phyloP scores from a whole-genome alignment of 139 green algal species.

The Raphidocelis subcapitata region DNA sequence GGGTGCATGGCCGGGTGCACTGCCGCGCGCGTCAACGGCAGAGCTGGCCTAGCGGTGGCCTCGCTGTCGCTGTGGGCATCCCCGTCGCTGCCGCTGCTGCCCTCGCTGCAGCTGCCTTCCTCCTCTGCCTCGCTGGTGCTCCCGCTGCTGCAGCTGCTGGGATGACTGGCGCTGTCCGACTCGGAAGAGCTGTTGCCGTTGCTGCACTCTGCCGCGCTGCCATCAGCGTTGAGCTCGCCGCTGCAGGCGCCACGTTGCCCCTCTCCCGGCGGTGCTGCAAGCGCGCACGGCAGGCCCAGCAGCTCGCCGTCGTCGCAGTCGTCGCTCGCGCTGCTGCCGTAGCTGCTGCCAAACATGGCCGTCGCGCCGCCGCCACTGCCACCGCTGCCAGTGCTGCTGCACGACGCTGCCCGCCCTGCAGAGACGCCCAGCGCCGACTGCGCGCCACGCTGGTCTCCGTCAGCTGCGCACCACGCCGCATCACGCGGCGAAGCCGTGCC shows the following conservation, averaged over 20 bases:
- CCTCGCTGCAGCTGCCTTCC: neutral
- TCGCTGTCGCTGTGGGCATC: neutral
- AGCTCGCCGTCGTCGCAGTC: no score
- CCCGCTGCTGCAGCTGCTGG: no score
- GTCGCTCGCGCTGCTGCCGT: no score
- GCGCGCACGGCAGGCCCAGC: no score
- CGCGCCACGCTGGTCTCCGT: neutral
- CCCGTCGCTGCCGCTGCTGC: neutral
- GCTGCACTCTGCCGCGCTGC: no score
- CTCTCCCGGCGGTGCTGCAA: no score
- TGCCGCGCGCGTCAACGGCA: neutral
- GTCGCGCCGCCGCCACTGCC: neutral
- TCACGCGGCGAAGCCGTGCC: no score
- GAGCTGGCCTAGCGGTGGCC: neutral
- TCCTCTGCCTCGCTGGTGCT: neutral
- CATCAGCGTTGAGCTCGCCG: no score
- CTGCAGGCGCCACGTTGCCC: no score
- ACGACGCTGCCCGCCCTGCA: slow-evolving; percentile 4
- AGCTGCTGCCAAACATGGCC: no score
- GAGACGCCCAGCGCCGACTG: neutral
- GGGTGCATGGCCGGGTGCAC: neutral
- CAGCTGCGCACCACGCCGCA: neutral
- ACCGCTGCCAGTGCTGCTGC: neutral
- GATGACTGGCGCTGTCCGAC: no score
- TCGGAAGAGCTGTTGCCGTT: no score